These are phyloP conservation scores for Pinus tabuliformis DNA, from an alignment of 75 land plant species.

Conservation along the genomic window DNA sequence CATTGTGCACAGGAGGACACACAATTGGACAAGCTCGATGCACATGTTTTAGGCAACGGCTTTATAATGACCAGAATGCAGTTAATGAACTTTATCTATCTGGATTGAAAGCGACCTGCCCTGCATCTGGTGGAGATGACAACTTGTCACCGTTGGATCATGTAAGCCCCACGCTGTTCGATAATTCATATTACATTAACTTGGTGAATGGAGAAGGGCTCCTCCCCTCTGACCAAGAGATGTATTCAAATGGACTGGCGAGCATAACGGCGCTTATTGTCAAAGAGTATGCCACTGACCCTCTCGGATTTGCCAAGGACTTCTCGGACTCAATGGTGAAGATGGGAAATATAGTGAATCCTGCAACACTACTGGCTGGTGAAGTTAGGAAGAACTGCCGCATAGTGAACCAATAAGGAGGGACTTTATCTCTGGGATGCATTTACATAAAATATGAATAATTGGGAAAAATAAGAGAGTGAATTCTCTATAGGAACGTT, in stretches of 20 bases:
- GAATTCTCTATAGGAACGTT: too few species aligned
- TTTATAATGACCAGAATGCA: constrained; percentile 42
- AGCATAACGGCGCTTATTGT: constrained; percentile 38
- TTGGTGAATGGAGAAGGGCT: constrained; percentile 60
- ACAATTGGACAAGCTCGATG: constrained; percentile 86
- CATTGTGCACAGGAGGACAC: constrained; percentile 58
- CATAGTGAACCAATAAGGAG: constrained; percentile 29
- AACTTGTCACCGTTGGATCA: constrained; percentile 58
- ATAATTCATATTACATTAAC: constrained; percentile 60
- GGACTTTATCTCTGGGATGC: neutral
- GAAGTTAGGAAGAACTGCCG: constrained; percentile 83
- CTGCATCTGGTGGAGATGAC: constrained; percentile 33
- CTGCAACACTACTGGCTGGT: constrained; percentile 38
- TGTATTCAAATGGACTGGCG: neutral
- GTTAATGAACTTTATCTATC: constrained; percentile 21
- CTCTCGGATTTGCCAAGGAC: constrained; percentile 42
- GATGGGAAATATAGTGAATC: constrained; percentile 60
- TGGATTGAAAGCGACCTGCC: constrained; percentile 47
- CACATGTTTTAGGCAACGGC: constrained; percentile 42
- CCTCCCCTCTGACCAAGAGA: constrained; percentile 34
- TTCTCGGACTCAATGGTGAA: constrained; percentile 78
- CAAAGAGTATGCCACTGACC: constrained; percentile 32
- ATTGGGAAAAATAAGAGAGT: too few species aligned
- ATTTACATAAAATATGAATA: too few species aligned
- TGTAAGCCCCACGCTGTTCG: constrained; percentile 56